Conservation (phyloP, 139 green algal species). For the Dunaliella primolecta region DNA sequence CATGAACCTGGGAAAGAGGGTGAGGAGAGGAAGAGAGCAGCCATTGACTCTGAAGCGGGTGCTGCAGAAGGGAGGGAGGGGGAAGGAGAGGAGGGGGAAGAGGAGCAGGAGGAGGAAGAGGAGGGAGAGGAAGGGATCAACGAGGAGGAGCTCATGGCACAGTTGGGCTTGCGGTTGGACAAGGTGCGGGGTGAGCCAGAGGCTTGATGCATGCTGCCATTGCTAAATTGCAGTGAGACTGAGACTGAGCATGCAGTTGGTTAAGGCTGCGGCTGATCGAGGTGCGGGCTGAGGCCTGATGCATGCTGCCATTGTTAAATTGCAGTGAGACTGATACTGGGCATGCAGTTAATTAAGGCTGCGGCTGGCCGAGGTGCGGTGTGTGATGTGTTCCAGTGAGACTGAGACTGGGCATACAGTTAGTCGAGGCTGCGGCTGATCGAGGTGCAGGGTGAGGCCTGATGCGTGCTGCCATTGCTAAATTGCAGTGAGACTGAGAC, state of each 20-base stretch:
- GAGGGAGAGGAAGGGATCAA: slow-evolving; percentile 22
- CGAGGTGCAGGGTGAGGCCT: slow-evolving; percentile 35
- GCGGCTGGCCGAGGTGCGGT: too few relatives aligned
- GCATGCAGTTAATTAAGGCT: too few relatives aligned
- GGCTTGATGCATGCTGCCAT: slow-evolving; percentile 40
- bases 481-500: slow-evolving; percentile 20
- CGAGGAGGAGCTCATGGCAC: slow-evolving; percentile 42
- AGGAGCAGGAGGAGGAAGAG: slow-evolving; percentile 16
- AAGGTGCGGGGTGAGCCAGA: slow-evolving; percentile 33
- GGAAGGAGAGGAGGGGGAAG: slow-evolving; percentile 17
- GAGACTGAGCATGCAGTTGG: slow-evolving; percentile 27
- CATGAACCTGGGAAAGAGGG: background rate
- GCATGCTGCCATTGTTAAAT: too few relatives aligned
- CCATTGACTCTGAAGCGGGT: background rate
- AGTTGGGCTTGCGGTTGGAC: slow-evolving; percentile 65
- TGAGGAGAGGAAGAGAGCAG: background rate
- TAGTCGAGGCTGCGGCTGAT: slow-evolving; percentile 64
- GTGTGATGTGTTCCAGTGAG: too few relatives aligned
- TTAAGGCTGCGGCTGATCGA: too few relatives aligned
- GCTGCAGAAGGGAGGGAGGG: slow-evolving; percentile 9
- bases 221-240: slow-evolving; percentile 9
- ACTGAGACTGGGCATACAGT: too few relatives aligned
- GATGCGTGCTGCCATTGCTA: slow-evolving; percentile 27
- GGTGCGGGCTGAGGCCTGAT: too few relatives aligned
- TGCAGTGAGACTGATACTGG: too few relatives aligned